A percentile compares a stretch with the other conserved stretches of the same genome.
Evolutionary conservation across 2,329 filamentous ascomycete species (phyloP).

Genomic region (Ophiosphaerella narmari): DNA sequence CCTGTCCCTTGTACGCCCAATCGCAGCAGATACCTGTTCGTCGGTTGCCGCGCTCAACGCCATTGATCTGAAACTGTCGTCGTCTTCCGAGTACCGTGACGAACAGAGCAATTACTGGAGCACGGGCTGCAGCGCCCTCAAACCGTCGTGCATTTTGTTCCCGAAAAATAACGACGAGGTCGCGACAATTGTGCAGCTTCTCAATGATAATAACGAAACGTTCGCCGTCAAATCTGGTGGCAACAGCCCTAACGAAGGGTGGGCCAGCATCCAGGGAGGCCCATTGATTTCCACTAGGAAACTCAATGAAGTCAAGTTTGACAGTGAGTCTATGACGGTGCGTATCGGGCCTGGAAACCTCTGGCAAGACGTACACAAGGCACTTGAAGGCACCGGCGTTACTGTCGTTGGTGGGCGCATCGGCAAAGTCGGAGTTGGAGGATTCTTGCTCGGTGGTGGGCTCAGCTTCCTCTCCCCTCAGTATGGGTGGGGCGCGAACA

Average conservation of each 20-base stretch:
- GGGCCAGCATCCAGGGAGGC: conserved; percentile 51
- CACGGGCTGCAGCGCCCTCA: conserved; percentile 29
- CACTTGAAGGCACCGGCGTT: conserved; percentile 36
- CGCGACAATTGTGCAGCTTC: conserved; percentile 55
- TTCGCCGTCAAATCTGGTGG: conserved; percentile 62
- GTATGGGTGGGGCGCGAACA: conserved; percentile 55
- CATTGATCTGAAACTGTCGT: conserved; percentile 3
- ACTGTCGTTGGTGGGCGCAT: conserved; percentile 52
- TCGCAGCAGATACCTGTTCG: conserved; percentile 21
- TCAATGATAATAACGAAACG: conserved; percentile 48
- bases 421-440: conserved; percentile 53
- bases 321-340: conserved; percentile 18
- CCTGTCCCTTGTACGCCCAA: conserved; percentile 6
- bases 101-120: conserved; percentile 24
- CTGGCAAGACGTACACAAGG: conserved; percentile 42
- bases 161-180: conserved; percentile 54
- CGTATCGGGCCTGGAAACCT: conserved; percentile 34
- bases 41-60: conserved; percentile 10
- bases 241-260: conserved; percentile 44
- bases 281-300: conserved; percentile 52
- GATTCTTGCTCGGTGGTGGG: conserved; percentile 51
- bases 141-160: conserved; percentile 34
- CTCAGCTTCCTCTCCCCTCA: conserved; percentile 46
- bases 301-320: conserved; percentile 5
- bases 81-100: too few species aligned